These are phyloP conservation scores for Ustilago xerochloae DNA, from an alignment of 1,284 basidiomycete genomes.

Conservation along the genomic window DNA sequence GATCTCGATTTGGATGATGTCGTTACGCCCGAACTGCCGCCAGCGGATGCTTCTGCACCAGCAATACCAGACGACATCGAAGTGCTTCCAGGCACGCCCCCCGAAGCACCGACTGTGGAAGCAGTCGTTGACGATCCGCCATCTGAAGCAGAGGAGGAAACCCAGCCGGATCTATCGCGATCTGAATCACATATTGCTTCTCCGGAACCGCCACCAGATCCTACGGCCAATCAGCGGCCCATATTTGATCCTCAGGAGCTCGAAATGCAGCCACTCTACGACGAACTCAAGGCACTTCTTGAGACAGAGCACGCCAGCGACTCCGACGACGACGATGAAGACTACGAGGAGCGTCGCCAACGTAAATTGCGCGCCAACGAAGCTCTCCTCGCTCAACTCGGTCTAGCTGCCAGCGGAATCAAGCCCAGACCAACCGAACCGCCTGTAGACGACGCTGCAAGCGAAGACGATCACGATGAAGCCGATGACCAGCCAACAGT, in stretches of 20 bases:
- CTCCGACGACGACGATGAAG: slow-evolving; percentile 31
- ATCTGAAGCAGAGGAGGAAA: not conserved
- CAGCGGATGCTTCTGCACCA: slow-evolving; percentile 17
- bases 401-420: slow-evolving; percentile 12
- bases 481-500: slow-evolving; percentile 2
- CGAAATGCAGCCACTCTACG: slow-evolving; percentile 28
- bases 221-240: slow-evolving; percentile 21
- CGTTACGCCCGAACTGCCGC: slow-evolving; percentile 24
- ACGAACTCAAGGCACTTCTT: slow-evolving; percentile 27
- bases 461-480: not conserved
- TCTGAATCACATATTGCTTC: not conserved
- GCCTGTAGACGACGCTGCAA: not conserved
- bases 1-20: slow-evolving; percentile 16
- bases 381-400: slow-evolving; percentile 38
- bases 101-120: not conserved
- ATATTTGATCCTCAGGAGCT: slow-evolving; percentile 31
- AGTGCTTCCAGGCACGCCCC: not conserved
- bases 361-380: slow-evolving; percentile 39
- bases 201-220: slow-evolving; percentile 24
- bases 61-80: slow-evolving; percentile 1
- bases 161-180: not conserved
- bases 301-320: slow-evolving; percentile 27
- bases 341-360: slow-evolving; percentile 40
- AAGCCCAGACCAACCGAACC: not conserved
- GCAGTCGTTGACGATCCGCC: not conserved